Evolutionary conservation across 1,139 yeast species (phyloP), one percentile per base, ranked within the genome.

Genomic region (Debaryomyces psychrophilus): DNA sequence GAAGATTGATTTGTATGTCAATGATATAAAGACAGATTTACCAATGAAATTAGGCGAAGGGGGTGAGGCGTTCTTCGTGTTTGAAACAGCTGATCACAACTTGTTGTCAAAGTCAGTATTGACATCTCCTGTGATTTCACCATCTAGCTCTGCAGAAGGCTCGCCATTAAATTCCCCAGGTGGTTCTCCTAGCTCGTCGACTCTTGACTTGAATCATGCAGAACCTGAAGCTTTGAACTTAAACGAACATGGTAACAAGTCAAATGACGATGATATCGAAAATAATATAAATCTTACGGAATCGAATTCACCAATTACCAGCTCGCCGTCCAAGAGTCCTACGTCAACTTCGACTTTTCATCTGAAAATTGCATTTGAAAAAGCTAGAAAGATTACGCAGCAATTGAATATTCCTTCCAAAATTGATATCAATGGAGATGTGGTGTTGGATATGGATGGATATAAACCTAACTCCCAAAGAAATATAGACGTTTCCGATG

Each of bases 41-140:
- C 97, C 97, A 9, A 93, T 93, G 99, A 93, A 93, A 66, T 70
- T 93, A 43, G 96, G 97, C 9, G 99, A 93, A 51, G 97, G 96
- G 2, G 99, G 99, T 22, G 99, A 93, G 65, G 99, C 98, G 0
- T 92, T 90, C 64, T 93, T 93, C 62, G 99, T 93, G 41, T 92
- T 93, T 69, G 97, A 92, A 60, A 88, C 97, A 2, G 79, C 79
- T 34, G 76, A 78, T 46, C 64, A 67, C 22, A 79, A 79, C 43
- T 57, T 64, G 27, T 86, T 92, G 14, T 96, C 97, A 1, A 75
- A 77, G 47, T 87, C 89, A 52, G 77, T 90, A 50, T 79, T 90
- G 54, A 90, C 99, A 0, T 90, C 97, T 0, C 99, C 99, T 0
- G 96, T 93, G 34, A 71, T 90, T 23, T 87, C 96, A 33, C 96